Conservation (phyloP, 768 basidiomycete species). For the Sutorius australiensis region DNA sequence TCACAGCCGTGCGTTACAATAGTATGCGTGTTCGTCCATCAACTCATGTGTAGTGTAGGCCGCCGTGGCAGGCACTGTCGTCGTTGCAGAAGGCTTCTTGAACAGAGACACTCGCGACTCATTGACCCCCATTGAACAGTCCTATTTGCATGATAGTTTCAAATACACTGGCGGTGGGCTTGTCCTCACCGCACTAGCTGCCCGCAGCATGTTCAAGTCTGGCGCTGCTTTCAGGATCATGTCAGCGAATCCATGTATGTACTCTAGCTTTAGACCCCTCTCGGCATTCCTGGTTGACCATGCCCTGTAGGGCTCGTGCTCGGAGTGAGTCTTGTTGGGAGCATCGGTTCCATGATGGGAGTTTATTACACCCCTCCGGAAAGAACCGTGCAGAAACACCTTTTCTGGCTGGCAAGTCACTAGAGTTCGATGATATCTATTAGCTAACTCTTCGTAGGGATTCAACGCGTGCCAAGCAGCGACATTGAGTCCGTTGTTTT, state of each 20-base stretch:
- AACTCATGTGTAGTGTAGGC: conserved; percentile 39
- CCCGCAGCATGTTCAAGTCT: conserved; percentile 69
- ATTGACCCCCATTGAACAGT: conserved; percentile 57
- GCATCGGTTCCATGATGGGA: conserved; percentile 84
- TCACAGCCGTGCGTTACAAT: conserved; percentile 46
- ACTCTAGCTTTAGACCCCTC: background rate
- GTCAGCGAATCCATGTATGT: conserved; percentile 77
- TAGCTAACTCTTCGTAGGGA: conserved; percentile 40
- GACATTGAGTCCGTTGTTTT: conserved; percentile 84
- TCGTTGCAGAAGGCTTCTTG: conserved; percentile 60
- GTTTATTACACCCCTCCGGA: conserved; percentile 76
- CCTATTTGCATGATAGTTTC: conserved; percentile 73
- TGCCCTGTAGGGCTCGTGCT: conserved; percentile 65
- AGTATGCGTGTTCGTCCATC: background rate
- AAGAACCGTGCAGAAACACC: conserved; percentile 69
- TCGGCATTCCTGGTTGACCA: background rate
- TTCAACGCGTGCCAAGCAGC: conserved; percentile 88
- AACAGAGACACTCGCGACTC: conserved; percentile 78
- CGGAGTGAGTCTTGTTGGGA: conserved; percentile 73
- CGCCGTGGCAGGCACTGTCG: conserved; percentile 66
- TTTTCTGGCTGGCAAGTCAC: conserved; percentile 69
- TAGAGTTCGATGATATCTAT: background rate
- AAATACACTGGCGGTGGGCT: conserved; percentile 83
- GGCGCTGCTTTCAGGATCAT: conserved; percentile 70
- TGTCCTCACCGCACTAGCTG: conserved; percentile 70